Evolutionary conservation across 1,284 basidiomycete genomes (phyloP).

Genomic region (Heterobasidion irregulare): DNA sequence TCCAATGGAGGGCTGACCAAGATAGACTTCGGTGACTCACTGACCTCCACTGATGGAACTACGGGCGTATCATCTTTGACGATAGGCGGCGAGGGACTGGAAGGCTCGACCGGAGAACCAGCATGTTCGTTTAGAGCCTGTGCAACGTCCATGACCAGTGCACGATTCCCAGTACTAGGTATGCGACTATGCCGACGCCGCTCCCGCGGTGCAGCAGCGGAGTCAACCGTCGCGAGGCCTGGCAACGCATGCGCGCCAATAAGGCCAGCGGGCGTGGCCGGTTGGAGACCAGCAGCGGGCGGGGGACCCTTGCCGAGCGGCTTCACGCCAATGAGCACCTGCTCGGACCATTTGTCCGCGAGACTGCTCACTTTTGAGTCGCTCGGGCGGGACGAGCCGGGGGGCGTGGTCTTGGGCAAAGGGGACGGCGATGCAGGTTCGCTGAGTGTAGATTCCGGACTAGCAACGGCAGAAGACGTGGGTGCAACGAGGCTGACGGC

Average conservation of each 20-base stretch:
- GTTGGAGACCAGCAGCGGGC: background rate
- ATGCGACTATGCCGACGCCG: constrained; percentile 39
- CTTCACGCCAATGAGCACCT: constrained; percentile 24
- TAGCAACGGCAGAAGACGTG: background rate
- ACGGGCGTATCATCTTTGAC: background rate
- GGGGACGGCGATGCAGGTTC: background rate
- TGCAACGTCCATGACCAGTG: constrained; percentile 71
- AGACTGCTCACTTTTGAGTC: constrained; percentile 12
- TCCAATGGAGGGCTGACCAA: constrained; percentile 24
- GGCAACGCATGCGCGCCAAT: constrained; percentile 30
- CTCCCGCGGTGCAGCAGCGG: constrained; percentile 7
- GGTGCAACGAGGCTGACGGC: background rate
- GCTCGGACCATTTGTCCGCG: constrained; percentile 24
- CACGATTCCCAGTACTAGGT: constrained; percentile 59
- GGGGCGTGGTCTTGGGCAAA: background rate
- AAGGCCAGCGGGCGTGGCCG: constrained; percentile 11
- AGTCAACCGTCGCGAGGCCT: constrained; percentile 19
- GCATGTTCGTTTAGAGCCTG: constrained; percentile 41
- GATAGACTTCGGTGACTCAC: background rate
- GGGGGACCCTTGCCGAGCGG: constrained; percentile 9
- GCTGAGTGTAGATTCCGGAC: background rate
- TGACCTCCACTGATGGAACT: background rate
- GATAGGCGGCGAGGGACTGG: background rate
- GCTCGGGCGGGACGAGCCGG: constrained; percentile 3
- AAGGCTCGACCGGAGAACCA: background rate